Base-by-base conservation (phyloP, 2,329 filamentous ascomycete species). In the Fusarium pseudonygamai region DNA sequence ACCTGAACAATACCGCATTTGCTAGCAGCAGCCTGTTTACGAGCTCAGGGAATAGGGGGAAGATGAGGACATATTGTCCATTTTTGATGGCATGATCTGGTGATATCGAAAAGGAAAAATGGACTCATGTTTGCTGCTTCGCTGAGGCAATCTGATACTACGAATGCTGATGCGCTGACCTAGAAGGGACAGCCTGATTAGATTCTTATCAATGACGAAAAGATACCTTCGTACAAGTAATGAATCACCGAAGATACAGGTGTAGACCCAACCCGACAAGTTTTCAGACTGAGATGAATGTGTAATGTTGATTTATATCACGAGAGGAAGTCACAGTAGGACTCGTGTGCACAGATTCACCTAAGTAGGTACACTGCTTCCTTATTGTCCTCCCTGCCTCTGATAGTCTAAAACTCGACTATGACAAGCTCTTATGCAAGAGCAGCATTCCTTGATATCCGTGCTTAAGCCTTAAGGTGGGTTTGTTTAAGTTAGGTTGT, bases 1-100 rank as follows among this genome's bases (percentile, higher is more conserved):
- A 60, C 52, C 52, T 67, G 56, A 65, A 77, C 58, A 73, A 78
- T 73, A 75, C 64, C 73, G 69, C 66, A 52, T 58, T 65, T 69
- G 55, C 58, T 37, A 42, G 26, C 26, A 62, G 52, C 39, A 63
- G 64, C 62, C 62, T 63, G 65, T 66, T 56, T 64, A 64, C 53
- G 52, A 67, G 45, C 63, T 47, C 26, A 42, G 49, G 52, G 34
- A 30, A 55, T 36, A 53, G 20, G 40, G 28, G 45, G 50, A 58
- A 24, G 56, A 55, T 34, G 50, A 59, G 59, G 45, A 45, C 56
- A 47, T 52, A 32, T 61, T 45, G 55, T 53, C 53, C 39, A 52
- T 49, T 58, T 62, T 56, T 67, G 50, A 45, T 57, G 61, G 58
- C 64, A 53, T 47, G 60, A 72, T 65, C 47, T 70, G 39, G 63